These are phyloP conservation scores for Phytophthora chlamydospora DNA, from an alignment of 352 stramenopile species.

Conservation along the genomic window DNA sequence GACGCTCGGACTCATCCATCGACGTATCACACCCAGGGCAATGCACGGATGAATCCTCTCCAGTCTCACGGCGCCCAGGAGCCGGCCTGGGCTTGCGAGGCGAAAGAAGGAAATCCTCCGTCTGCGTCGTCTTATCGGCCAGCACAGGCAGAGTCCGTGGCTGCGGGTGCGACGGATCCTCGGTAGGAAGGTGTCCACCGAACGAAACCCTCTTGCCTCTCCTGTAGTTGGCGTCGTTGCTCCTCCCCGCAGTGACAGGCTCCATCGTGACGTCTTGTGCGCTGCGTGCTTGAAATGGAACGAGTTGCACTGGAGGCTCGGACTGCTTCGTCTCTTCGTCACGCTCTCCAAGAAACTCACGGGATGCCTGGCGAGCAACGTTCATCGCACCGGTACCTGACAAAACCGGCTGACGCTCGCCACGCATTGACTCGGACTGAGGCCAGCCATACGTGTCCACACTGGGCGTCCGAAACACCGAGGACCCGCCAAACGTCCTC, in stretches of 20 bases:
- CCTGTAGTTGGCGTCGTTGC: conserved; percentile 9
- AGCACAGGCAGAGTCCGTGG: conserved; percentile 34
- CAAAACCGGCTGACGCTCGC: conserved; percentile 33
- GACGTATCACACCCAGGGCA: conserved; percentile 14
- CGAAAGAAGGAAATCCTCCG: conserved; percentile 24
- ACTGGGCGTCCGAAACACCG: conserved; percentile 33
- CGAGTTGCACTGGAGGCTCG: conserved; percentile 5
- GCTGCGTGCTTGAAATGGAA: neutral
- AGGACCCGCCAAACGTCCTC: conserved; percentile 29
- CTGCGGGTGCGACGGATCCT: conserved; percentile 5
- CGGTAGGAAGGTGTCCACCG: neutral
- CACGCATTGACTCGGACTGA: conserved; percentile 17
- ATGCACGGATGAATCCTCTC: neutral
- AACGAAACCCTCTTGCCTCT: conserved; percentile 40
- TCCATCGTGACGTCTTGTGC: neutral
- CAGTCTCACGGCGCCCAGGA: neutral
- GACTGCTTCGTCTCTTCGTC: conserved; percentile 23
- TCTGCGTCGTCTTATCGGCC: conserved; percentile 46
- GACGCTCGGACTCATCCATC: conserved; percentile 16
- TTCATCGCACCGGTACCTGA: conserved; percentile 41
- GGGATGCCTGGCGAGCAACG: conserved; percentile 39
- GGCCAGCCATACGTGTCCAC: conserved; percentile 24
- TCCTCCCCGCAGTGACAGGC: neutral
- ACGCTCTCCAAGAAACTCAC: conserved; percentile 40
- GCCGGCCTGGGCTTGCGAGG: neutral